Percentiles rank a stretch among this genome's conserved stretches.
These are phyloP conservation scores for Prunus campanulata DNA, from an alignment of 306 rosid species.

Conservation along the genomic window DNA sequence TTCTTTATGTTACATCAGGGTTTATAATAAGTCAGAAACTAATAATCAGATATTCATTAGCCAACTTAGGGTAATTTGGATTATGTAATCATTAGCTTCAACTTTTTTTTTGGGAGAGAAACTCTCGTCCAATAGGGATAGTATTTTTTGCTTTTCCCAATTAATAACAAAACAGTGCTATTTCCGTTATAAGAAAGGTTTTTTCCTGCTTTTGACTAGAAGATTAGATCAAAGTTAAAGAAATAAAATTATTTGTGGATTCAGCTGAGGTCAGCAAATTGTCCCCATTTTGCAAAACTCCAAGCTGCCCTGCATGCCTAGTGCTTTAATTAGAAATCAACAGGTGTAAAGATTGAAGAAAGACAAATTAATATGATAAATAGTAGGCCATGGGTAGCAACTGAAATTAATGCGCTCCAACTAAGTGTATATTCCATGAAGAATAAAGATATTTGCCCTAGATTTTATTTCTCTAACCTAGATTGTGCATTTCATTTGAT, in stretches of 20 bases:
- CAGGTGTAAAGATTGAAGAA: constrained; percentile 2
- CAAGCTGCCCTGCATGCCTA: background rate
- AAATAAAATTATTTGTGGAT: background rate
- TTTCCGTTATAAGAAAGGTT: rapidly evolving
- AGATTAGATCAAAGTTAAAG: background rate
- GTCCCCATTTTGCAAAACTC: background rate
- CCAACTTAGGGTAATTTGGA: constrained; percentile 4
- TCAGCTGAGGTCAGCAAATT: background rate
- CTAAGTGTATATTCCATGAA: constrained; percentile 15
- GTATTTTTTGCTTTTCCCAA: too few relatives aligned
- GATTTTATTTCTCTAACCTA: constrained; percentile 18
- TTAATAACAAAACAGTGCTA: too few relatives aligned
- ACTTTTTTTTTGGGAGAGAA: background rate
- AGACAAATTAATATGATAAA: background rate
- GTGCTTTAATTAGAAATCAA: background rate
- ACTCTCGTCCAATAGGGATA: too few relatives aligned
- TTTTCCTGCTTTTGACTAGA: background rate
- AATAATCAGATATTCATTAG: background rate
- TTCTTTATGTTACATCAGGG: background rate
- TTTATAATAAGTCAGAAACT: background rate
- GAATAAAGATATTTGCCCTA: constrained; percentile 18
- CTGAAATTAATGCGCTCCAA: constrained; percentile 12
- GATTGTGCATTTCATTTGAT: constrained; percentile 11
- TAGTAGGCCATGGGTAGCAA: background rate
- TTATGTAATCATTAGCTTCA: background rate